A percentile compares a stretch with the other conserved stretches of the same genome.
These are phyloP conservation scores for Neurospora sublineolata DNA, from an alignment of 495 filamentous ascomycete genomes.

Conservation along the genomic window DNA sequence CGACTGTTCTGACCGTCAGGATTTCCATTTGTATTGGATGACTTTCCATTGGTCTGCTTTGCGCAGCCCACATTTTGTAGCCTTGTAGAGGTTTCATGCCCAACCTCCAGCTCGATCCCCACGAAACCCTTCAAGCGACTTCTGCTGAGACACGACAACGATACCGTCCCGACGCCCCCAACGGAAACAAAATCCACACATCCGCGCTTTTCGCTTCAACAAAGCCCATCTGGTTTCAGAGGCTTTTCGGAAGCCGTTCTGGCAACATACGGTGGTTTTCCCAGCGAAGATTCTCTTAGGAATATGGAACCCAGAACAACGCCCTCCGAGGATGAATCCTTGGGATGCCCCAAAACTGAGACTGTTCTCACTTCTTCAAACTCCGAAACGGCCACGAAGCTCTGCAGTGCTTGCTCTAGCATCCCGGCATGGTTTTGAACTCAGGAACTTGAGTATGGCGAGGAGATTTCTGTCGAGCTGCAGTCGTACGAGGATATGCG, in stretches of 20 bases:
- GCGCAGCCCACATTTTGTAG: neutral
- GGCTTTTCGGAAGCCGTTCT: neutral
- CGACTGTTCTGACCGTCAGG: no score
- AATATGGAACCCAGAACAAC: neutral
- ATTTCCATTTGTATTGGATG: neutral
- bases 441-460: rapidly evolving
- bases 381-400: neutral
- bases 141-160: neutral
- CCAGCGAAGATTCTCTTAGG: neutral
- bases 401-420: neutral
- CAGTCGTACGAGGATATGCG: neutral
- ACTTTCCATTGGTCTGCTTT: neutral
- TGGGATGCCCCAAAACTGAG: rapidly evolving
- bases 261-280: neutral
- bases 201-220: neutral
- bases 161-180: neutral
- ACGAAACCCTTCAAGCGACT: neutral
- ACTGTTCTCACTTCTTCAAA: neutral
- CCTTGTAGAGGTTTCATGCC: neutral
- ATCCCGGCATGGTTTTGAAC: neutral
- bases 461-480: neutral
- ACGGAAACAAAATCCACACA: neutral
- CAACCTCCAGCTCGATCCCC: neutral
- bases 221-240: neutral
- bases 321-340: neutral